Conservation (phyloP, 31 red algal species). For the Odonthalia washingtoniensis region DNA sequence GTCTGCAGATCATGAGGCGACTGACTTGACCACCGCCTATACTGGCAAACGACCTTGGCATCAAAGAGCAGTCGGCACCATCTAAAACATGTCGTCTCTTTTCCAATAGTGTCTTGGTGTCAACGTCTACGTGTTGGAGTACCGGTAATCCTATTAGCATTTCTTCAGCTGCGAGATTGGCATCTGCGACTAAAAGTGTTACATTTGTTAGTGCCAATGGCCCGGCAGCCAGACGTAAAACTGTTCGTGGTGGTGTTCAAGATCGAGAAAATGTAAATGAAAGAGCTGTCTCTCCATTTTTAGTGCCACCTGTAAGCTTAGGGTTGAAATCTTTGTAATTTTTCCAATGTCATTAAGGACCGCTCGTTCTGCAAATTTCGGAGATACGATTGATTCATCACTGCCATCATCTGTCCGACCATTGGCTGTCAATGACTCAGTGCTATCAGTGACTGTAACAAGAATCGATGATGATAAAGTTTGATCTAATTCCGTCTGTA, state of each 20-base stretch:
- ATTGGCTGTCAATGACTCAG: neutral
- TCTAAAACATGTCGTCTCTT: neutral
- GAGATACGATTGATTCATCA: neutral
- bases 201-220: neutral
- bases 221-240: neutral
- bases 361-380: neutral
- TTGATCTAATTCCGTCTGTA: neutral
- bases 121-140: neutral
- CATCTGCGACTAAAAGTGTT: neutral
- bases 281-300: neutral
- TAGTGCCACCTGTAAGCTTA: neutral
- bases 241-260: neutral
- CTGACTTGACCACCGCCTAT: neutral
- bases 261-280: constrained; percentile 2
- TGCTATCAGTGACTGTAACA: neutral
- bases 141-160: neutral
- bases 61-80: constrained; percentile 4
- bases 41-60: neutral
- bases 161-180: neutral
- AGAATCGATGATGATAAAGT: neutral
- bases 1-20: neutral
- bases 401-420: constrained; percentile 8
- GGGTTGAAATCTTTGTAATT: neutral
- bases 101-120: neutral
- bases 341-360: constrained; percentile 18